These are phyloP conservation scores for Schizosaccharomyces cryophilus DNA, from an alignment of 805 yeast genomes.

Conservation along the genomic window DNA sequence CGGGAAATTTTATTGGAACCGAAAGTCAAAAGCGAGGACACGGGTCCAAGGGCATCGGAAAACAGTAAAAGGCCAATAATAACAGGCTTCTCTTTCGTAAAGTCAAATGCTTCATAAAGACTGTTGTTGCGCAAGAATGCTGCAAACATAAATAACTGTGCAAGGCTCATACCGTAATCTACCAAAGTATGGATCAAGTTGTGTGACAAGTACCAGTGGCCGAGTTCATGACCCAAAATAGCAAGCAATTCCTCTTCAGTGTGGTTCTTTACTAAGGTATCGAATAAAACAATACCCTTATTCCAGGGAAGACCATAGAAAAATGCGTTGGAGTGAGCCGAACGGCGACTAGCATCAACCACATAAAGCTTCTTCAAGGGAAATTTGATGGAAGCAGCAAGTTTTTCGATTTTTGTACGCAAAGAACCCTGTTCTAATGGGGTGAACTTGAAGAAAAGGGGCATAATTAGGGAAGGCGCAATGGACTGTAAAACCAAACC, in stretches of 20 bases:
- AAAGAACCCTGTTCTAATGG: conserved; percentile 81
- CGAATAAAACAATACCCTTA: conserved; percentile 81
- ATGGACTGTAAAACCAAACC: conserved; percentile 45
- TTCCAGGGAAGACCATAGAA: conserved; percentile 93
- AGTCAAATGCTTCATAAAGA: conserved; percentile 58
- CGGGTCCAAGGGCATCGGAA: conserved; percentile 52
- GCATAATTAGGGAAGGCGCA: conserved; percentile 69
- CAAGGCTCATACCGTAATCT: conserved; percentile 23
- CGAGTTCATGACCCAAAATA: conserved; percentile 78
- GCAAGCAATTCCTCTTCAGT: conserved; percentile 66
- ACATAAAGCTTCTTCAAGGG: conserved; percentile 72
- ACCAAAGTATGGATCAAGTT: conserved; percentile 44
- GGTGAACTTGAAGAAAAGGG: conserved; percentile 72
- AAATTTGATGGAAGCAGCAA: conserved; percentile 54
- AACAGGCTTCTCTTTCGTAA: conserved; percentile 38
- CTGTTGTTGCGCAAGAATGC: conserved; percentile 60
- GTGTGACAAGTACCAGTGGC: conserved; percentile 89
- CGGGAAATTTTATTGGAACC: conserved; percentile 49
- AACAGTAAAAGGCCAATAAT: conserved; percentile 64
- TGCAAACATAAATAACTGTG: conserved; percentile 26
- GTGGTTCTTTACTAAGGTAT: conserved; percentile 65
- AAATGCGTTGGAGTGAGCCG: conserved; percentile 90
- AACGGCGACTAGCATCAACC: conserved; percentile 90
- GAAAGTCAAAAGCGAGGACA: conserved; percentile 45
- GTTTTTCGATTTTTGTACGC: conserved; percentile 51